Conservation (phyloP, 805 yeast species). For the Barnettozyma siamensis region DNA sequence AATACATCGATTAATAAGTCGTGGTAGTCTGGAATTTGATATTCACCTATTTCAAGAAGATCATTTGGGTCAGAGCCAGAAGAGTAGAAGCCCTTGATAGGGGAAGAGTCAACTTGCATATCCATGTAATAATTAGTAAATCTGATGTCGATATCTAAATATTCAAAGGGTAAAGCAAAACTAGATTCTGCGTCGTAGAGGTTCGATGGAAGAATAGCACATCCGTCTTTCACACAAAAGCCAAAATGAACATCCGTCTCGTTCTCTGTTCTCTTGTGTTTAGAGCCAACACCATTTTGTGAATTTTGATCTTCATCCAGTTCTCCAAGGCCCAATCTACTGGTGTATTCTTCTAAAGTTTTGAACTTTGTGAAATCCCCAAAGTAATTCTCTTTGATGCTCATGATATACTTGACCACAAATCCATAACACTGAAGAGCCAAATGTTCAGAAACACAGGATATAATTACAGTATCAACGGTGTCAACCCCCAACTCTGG, state of each 20-base stretch:
- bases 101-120: conserved; percentile 66
- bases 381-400: conserved; percentile 80
- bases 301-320: background rate
- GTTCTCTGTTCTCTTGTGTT: conserved; percentile 46
- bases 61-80: conserved; percentile 9
- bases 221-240: conserved; percentile 64
- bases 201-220: conserved; percentile 65
- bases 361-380: conserved; percentile 81
- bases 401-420: conserved; percentile 66
- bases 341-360: conserved; percentile 78
- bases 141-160: conserved; percentile 72
- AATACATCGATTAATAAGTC: conserved; percentile 55
- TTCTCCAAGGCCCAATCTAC: conserved; percentile 15
- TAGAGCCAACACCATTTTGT: background rate
- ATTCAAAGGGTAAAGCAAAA: conserved; percentile 55
- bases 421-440: conserved; percentile 75
- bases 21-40: conserved; percentile 8
- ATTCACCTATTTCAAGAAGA: conserved; percentile 13
- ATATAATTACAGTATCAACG: conserved; percentile 62
- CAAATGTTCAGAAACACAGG: conserved; percentile 60
- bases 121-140: conserved; percentile 94
- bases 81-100: conserved; percentile 36
- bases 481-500: conserved; percentile 56
- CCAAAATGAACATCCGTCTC: conserved; percentile 75
- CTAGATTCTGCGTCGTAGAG: conserved; percentile 61